A percentile compares a stretch with the other conserved stretches of the same genome.
phyloP scores from a whole-genome alignment of 331 rosid species.

The Quercus lobata region DNA sequence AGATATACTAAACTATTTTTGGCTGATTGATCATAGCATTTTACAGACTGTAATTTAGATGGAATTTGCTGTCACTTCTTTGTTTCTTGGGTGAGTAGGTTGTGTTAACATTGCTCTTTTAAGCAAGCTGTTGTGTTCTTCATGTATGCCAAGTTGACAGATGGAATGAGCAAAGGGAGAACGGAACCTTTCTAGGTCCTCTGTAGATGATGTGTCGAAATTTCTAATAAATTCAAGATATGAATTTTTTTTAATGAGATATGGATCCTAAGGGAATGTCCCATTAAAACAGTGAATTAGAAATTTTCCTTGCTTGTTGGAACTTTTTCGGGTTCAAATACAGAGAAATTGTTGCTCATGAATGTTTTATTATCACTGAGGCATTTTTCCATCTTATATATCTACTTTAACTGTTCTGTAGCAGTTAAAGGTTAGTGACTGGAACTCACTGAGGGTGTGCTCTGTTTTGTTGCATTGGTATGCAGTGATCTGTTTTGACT shows the following conservation, averaged over 20 bases:
- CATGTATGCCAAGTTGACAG: conserved; percentile 56
- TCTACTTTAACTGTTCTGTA: neutral
- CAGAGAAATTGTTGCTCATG: conserved; percentile 24
- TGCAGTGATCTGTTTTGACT: too few relatives aligned
- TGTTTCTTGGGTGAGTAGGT: neutral
- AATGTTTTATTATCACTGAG: neutral
- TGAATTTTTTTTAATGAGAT: conserved; percentile 33
- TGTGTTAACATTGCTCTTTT: neutral
- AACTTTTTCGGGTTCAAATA: conserved; percentile 20
- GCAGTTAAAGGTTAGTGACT: neutral
- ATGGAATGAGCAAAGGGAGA: conserved; percentile 97
- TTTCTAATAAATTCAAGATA: conserved; percentile 20
- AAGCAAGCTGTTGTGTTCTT: neutral
- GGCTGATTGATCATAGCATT: neutral
- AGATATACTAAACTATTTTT: neutral
- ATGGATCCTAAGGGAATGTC: conserved; percentile 34
- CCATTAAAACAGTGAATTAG: conserved; percentile 47
- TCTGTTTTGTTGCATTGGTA: too few relatives aligned
- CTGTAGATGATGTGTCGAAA: conserved; percentile 46
- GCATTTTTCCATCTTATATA: neutral
- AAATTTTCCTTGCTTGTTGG: conserved; percentile 44
- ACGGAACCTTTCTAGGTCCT: conserved; percentile 91
- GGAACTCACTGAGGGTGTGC: neutral
- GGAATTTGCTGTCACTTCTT: neutral
- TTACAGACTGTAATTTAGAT: neutral